Evolutionary conservation across 257 asterid species (phyloP).

Genomic region (Solanum pinnatisectum): DNA sequence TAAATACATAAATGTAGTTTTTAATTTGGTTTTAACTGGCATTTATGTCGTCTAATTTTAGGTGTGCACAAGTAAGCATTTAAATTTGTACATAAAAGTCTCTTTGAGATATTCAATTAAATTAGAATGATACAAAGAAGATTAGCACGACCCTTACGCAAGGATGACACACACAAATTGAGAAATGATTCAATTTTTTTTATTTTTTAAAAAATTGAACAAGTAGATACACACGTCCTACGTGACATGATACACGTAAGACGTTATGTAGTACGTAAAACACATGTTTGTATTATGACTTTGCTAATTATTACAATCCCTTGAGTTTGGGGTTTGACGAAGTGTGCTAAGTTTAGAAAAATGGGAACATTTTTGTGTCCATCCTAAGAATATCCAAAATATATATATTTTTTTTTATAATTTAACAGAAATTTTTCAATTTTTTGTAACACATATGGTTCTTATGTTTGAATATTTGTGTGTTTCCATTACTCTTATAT

Average conservation of each 20-base stretch:
- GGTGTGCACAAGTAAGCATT: not conserved
- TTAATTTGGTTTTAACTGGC: no score
- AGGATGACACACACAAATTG: not conserved
- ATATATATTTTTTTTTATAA: not conserved
- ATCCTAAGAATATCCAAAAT: not conserved
- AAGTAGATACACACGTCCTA: not conserved
- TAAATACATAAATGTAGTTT: not conserved
- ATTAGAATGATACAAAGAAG: not conserved
- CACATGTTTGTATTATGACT: not conserved
- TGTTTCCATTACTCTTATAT: not conserved
- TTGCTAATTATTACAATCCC: not conserved
- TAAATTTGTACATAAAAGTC: no score
- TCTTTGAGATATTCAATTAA: not conserved
- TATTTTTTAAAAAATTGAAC: not conserved
- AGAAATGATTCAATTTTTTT: not conserved
- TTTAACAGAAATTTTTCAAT: not conserved
- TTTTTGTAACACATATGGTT: not conserved
- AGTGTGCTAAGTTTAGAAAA: not conserved
- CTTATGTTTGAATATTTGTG: not conserved
- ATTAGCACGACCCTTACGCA: not conserved
- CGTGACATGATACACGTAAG: not conserved
- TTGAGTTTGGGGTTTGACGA: not conserved
- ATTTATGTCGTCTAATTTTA: not conserved
- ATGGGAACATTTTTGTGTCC: not conserved
- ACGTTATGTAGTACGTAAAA: not conserved